Conservation (phyloP, 1,284 basidiomycete species). For the Volvariella volvacea region DNA sequence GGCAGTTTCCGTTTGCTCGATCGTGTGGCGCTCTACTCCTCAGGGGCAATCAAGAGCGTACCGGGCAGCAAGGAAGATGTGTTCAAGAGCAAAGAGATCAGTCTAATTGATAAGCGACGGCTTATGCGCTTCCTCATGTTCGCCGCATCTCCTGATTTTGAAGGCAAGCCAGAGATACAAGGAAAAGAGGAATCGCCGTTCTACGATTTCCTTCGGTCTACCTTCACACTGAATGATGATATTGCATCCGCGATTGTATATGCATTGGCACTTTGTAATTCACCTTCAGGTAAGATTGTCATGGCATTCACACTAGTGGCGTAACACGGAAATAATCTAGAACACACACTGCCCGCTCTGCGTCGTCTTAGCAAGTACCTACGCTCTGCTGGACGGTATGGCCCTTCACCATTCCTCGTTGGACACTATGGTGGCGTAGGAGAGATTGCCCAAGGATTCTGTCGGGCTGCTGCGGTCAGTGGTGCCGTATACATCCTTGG, state of each 20-base stretch:
- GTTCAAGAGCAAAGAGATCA: constrained; percentile 79
- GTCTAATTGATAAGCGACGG: constrained; percentile 81
- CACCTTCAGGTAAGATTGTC: constrained; percentile 38
- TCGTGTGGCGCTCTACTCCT: constrained; percentile 54
- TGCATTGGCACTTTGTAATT: constrained; percentile 64
- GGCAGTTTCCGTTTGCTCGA: constrained; percentile 89
- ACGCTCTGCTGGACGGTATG: constrained; percentile 81
- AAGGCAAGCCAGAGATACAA: constrained; percentile 51
- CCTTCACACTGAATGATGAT: constrained; percentile 57
- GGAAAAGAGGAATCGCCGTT: constrained; percentile 55
- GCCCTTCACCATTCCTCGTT: constrained; percentile 85
- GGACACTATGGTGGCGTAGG: constrained; percentile 93
- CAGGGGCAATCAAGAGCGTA: constrained; percentile 52
- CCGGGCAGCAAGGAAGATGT: constrained; percentile 92
- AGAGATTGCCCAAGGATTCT: constrained; percentile 92
- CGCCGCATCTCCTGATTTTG: constrained; percentile 68
- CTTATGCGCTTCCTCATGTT: constrained; percentile 92
- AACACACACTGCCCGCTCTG: constrained; percentile 59
- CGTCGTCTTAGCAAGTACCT: constrained; percentile 68
- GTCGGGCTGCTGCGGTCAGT: constrained; percentile 80
- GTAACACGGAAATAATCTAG: constrained; percentile 28
- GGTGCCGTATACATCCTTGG: constrained; percentile 85
- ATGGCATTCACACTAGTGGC: not conserved
- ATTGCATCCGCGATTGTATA: constrained; percentile 60
- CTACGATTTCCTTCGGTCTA: constrained; percentile 49